Evolutionary conservation across 2,329 filamentous ascomycete species (phyloP).

Genomic region (Calonectria fujianensis): DNA sequence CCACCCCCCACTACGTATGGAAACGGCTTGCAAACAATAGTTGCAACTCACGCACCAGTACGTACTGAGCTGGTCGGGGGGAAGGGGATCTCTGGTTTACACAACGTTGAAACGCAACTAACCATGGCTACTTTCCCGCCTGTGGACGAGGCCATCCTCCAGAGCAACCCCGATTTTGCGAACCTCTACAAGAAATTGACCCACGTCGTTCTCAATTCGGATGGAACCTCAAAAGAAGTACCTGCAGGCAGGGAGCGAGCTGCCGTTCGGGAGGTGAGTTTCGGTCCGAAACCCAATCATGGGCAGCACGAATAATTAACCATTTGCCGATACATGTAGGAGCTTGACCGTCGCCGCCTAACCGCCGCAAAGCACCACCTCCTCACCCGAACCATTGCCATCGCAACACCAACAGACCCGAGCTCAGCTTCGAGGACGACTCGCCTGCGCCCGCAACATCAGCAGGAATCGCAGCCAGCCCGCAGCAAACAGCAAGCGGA

Average conservation of each 20-base stretch:
- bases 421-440: constrained; percentile 51
- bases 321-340: constrained; percentile 57
- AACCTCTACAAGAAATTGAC: constrained; percentile 74
- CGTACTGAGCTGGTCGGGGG: not conserved
- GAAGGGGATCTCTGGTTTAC: not conserved
- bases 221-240: constrained; percentile 75
- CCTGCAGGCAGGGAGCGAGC: constrained; percentile 70
- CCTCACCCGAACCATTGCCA: constrained; percentile 69
- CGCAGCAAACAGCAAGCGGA: constrained; percentile 45
- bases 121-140: constrained; percentile 72
- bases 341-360: constrained; percentile 70
- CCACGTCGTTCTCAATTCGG: constrained; percentile 71
- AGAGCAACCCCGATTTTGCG: constrained; percentile 77
- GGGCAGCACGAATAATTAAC: not conserved
- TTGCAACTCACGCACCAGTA: not conserved
- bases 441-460: constrained; percentile 45
- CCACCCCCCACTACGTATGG: constrained; percentile 23
- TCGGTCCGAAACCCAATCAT: not conserved
- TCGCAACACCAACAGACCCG: constrained; percentile 61
- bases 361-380: constrained; percentile 70
- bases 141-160: constrained; percentile 72
- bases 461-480: constrained; percentile 49
- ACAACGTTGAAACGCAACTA: constrained; percentile 31
- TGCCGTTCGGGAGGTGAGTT: constrained; percentile 68
- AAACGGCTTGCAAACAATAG: constrained; percentile 1